Evolutionary conservation across 805 yeast species (phyloP), one percentile per base, ranked within the genome.

Genomic region (Saccharomycopsis fodiens): DNA sequence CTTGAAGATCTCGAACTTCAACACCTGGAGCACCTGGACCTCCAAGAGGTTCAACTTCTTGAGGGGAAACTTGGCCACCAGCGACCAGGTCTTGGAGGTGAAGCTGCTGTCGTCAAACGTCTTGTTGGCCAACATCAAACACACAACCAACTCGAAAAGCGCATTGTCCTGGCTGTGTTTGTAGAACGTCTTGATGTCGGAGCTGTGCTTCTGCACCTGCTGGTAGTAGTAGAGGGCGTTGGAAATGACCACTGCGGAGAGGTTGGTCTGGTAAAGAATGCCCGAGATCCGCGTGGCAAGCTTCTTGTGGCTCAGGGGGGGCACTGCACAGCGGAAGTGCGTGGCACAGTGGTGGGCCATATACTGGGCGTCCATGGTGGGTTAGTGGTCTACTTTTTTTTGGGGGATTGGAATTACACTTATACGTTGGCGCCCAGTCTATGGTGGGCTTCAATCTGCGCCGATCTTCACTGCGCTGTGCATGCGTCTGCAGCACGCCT

Each of bases 21-120:
- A 40, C 30, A 6, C 8, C 36, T 32, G 19, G 20, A 32, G 20
- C 36, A 32, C 36, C 20, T 32, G 36, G 37, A 46, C 25, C 25
- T 50, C 53, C 35, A 50, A 34, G n/a, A 27, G 12, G 41, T 46
- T 46, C 22, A 50, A 27, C 19, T 46, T 50, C 22, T 50, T 47
- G 17, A 50, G 37, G 6, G 51, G 48, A 39, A 39, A 43, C 20
- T 50, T 50, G 63, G 65, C 46, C 59, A 68, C 35, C 56, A 57
- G 23, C 16, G 57, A 59, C 79, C 79, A 70, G 20, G 78, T 73
- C 51, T 72, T 72, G 53, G 70, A 60, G 2, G 77, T 71, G 50
- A 71, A 73, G 35, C 71, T 66, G 42, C 69, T 74, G 52, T 73
- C 79, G 54, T 73, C 74, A 47, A 59, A 63, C 19, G 69, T 59